Evolutionary conservation across 2,329 filamentous ascomycete species (phyloP), one percentile per base, ranked within the genome.

Genomic region (Alternaria longipes): DNA sequence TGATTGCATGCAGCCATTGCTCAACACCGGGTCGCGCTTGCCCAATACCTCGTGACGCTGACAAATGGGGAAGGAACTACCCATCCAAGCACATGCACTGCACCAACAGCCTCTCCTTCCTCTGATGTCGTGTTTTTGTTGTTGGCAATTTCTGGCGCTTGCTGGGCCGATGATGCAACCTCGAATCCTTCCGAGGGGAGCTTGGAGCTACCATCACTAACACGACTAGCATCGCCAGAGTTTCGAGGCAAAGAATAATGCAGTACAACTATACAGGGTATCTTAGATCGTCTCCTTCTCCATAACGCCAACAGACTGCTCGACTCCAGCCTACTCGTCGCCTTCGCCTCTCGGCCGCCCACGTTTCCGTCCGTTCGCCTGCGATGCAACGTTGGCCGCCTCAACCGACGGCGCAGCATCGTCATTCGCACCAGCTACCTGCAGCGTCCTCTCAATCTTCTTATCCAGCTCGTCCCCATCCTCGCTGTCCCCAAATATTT

Each of bases 361-460:
- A 9, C 65, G 67, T 49, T 70, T 65, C 18, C 72, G 67, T 28
- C 60, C 64, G 12, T 38, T 50, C 26, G 54, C 45, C 30, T 64
- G 58, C 41, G 62, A 59, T 45, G 63, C 56, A 8, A 56, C 47
- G 41, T 30, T 51, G 22, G 52, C 54, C 41, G 53, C 44, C 56
- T 63, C 60, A 8, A 40, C 49, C 9, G 20, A 53, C 32, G 46
- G 51, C 56, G 2, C 62, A 54, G 38, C 64, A 42, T 54, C 54
- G 32, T 61, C 59, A 47, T 64, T 59, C 5, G 62, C 65, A 4
- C 71, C 72, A 1, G 64, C 70, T 8, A 77, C 60, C 18, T 74
- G 72, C 18, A 80, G 67, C 47, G 74, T 79, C 24, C 78, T 67
- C 66, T 68, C 65, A 22, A 80, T 68, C 12, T 69, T 70, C 62